phyloP scores from a whole-genome alignment of 2,329 filamentous ascomycete species.

The Colletotrichum viniferum region DNA sequence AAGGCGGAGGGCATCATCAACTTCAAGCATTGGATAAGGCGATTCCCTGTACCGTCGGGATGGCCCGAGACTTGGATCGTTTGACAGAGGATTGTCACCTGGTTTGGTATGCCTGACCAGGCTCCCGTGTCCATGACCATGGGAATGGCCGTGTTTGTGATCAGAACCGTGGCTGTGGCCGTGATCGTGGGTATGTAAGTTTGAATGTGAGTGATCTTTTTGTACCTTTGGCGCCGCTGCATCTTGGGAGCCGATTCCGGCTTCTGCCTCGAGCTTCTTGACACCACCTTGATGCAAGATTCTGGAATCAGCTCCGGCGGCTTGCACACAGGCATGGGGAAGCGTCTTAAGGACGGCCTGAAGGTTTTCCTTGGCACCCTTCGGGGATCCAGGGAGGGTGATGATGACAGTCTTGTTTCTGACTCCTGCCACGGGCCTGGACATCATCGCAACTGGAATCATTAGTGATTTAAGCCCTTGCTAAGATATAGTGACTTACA shows the following conservation, averaged over 20 bases:
- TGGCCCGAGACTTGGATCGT: constrained; percentile 65
- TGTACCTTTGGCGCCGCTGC: constrained; percentile 32
- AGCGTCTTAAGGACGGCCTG: constrained; percentile 87
- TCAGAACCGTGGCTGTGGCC: constrained; percentile 42
- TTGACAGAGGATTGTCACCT: constrained; percentile 60
- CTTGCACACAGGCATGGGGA: constrained; percentile 93
- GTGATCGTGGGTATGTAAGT: constrained; percentile 55
- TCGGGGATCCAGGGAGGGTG: constrained; percentile 92
- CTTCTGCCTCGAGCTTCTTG: constrained; percentile 83
- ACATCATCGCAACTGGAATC: constrained; percentile 87
- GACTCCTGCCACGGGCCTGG: constrained; percentile 87
- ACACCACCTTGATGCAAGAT: constrained; percentile 79
- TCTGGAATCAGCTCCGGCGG: constrained; percentile 82
- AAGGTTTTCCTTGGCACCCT: constrained; percentile 93
- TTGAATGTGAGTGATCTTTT: constrained; percentile 55
- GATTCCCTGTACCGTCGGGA: constrained; percentile 80
- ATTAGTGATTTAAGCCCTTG: constrained; percentile 22
- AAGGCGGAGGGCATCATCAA: constrained; percentile 77
- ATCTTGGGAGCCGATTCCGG: constrained; percentile 57
- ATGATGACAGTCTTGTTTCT: constrained; percentile 82
- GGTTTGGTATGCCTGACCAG: constrained; percentile 76
- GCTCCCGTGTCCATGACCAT: constrained; percentile 66
- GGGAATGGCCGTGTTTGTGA: constrained; percentile 58
- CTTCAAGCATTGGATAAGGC: constrained; percentile 89
- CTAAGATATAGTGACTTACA: constrained; percentile 63